Evolutionary conservation across 768 basidiomycete species (phyloP), one percentile per base, ranked within the genome.

Genomic region (Pleurotus cornucopiae): DNA sequence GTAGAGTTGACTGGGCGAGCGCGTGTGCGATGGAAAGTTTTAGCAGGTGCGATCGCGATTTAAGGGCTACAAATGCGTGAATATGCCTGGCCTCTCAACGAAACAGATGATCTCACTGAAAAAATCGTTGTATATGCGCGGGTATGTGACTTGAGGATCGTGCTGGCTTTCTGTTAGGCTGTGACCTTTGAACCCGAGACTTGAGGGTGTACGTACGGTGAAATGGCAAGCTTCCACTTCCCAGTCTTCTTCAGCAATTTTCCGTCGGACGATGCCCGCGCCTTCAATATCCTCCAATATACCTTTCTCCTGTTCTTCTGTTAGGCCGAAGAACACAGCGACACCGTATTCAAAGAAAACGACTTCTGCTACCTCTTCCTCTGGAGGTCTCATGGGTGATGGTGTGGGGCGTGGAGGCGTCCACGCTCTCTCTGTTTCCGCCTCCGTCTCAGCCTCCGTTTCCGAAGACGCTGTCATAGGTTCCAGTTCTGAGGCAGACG

Each of bases 1-100:
- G 81, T 16, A 97, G 85, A 0, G 94, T 96, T 1, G 93, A 95
- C 69, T 98, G 95, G 2, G 94, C 95, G 20, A 97, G 81, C 2
- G 94, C 95, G 60, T 98, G 95, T 0, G 95, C 84, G 52, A 98
- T 85, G n/a, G 94, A 94, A 14, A 98, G 79, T 64, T 94, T 91
- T 45, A 93, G 85, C 40, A 94, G 82, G 63, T 93, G 91, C 0
- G 94, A 95, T 21, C 86, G 88, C 0, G 91, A 89, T 73, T 94
- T 95, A 66, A 97, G 87, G 3, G 95, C 94, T 95, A 61, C 3
- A 23, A 45, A 48, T 47, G 41, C 12, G 18, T 37, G 48, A 23
- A 61, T 38, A 58, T 11, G 46, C 20, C 37, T 21, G 9, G 23
- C 6, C 6, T 30, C 40, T 21, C 5, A 25, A 26, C 37, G 6